Percentiles rank a stretch among this genome's conserved stretches.
Conservation (phyloP, 2,329 filamentous ascomycete species). For the Escovopsis sp. region DNA sequence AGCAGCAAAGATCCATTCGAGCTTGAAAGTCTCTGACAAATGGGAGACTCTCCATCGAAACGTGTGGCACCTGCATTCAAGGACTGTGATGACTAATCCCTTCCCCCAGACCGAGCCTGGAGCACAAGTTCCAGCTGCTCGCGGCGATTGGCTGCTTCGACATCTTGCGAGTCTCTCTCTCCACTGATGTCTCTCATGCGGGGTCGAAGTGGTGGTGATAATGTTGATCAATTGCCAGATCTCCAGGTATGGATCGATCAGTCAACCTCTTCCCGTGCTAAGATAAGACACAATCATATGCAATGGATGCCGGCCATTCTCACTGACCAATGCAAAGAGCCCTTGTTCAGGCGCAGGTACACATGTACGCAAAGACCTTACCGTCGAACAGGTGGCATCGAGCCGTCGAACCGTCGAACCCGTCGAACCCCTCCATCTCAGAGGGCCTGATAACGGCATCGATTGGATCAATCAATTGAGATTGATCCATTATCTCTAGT, state of each 20-base stretch:
- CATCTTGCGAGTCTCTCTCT: not conserved
- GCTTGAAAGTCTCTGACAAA: not conserved
- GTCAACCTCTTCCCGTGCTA: no score
- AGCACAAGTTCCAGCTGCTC: no score
- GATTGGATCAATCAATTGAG: no score
- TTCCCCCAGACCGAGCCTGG: no score
- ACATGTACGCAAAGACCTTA: not conserved
- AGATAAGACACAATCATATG: not conserved
- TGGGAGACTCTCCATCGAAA: not conserved
- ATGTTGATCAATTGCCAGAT: no score
- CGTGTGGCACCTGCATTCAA: slow-evolving; percentile 2
- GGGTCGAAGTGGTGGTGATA: slow-evolving; percentile 4
- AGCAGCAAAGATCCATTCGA: no score
- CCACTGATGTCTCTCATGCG: slow-evolving; percentile 2
- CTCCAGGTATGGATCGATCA: no score
- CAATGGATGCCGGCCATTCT: not conserved
- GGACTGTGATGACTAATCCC: not conserved
- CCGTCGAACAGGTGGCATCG: no score
- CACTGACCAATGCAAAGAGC: not conserved
- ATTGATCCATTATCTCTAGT: no score
- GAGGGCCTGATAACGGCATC: not conserved
- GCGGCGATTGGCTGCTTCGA: not conserved
- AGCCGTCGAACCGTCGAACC: not conserved
- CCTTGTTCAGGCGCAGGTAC: slow-evolving; percentile 5
- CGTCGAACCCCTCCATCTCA: slow-evolving; percentile 3